Percentiles rank a stretch among this genome's conserved stretches.
Conservation (phyloP, 1,284 basidiomycete species). For the Microbotryomycetes sp. region DNA sequence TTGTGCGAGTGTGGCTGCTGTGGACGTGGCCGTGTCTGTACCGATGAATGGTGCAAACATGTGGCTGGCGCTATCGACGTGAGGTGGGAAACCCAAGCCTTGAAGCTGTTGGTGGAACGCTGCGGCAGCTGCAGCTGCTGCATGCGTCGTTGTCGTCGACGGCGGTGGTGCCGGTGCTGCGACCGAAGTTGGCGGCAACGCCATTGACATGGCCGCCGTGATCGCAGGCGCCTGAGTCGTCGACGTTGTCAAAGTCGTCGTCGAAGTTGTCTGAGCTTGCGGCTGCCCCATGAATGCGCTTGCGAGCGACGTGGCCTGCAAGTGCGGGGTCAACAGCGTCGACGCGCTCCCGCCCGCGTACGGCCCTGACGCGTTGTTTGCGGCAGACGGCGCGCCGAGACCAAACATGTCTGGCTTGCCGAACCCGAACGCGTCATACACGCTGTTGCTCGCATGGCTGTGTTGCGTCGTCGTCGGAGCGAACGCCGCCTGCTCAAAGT, state of each 20-base stretch:
- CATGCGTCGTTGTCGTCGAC: not conserved
- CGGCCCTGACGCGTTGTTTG: no score
- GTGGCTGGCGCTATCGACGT: not conserved
- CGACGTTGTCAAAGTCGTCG: not conserved
- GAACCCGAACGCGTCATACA: not conserved
- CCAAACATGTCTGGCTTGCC: not conserved
- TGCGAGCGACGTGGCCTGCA: not conserved
- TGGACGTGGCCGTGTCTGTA: not conserved
- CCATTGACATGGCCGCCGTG: not conserved
- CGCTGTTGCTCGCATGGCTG: not conserved
- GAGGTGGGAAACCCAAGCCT: no score
- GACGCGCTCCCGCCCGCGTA: not conserved
- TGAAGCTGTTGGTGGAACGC: not conserved
- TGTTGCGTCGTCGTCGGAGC: no score
- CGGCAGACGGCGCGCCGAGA: no score
- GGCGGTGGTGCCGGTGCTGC: no score
- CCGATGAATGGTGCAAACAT: no score
- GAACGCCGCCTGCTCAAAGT: no score
- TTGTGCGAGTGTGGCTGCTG: not conserved
- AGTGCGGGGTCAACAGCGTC: not conserved
- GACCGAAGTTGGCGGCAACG: not conserved
- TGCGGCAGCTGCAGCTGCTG: not conserved
- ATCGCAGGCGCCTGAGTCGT: no score
- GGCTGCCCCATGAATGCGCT: not conserved
- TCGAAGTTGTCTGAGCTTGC: not conserved